Conservation (phyloP, 192 early-diverging fungal species). For the Geranomyces variabilis region DNA sequence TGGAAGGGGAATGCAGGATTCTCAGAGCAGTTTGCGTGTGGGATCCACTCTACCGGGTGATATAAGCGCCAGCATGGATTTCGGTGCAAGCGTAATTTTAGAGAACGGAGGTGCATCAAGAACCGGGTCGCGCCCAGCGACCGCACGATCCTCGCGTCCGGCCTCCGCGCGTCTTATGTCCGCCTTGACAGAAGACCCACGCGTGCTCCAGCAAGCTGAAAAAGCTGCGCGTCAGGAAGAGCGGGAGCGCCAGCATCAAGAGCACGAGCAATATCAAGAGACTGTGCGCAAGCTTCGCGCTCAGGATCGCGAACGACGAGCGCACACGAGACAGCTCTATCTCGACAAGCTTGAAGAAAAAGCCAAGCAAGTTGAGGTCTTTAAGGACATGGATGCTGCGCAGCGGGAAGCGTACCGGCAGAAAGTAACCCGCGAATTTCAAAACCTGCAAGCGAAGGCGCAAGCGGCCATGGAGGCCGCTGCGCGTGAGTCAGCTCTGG, state of each 20-base stretch:
- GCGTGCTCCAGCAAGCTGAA: conserved; percentile 39
- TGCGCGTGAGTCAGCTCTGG: conserved; percentile 43
- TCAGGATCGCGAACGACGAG: conserved; percentile 49
- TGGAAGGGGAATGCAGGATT: not conserved
- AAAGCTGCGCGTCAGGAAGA: conserved; percentile 27
- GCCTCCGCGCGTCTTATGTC: not conserved
- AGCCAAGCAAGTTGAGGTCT: conserved; percentile 32
- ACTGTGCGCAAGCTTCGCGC: conserved; percentile 30
- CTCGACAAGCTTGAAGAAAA: conserved; percentile 43
- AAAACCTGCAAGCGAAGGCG: conserved; percentile 42
- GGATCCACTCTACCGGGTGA: not conserved
- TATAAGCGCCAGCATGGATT: not conserved
- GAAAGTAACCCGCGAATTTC: conserved; percentile 43
- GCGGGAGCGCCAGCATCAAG: conserved; percentile 15
- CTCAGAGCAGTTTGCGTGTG: not conserved
- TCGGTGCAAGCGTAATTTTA: too few relatives aligned
- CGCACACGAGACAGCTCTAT: conserved; percentile 5
- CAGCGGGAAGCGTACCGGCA: conserved; percentile 43
- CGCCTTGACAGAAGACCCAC: conserved; percentile 12
- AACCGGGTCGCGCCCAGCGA: conserved; percentile 11
- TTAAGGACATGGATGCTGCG: conserved; percentile 27
- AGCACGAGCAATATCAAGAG: conserved; percentile 36
- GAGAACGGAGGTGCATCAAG: not conserved
- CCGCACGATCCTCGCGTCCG: conserved; percentile 10
- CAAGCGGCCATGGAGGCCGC: conserved; percentile 42